phyloP scores from a whole-genome alignment of 2,329 filamentous ascomycete species.

The Trichoderma gracile region DNA sequence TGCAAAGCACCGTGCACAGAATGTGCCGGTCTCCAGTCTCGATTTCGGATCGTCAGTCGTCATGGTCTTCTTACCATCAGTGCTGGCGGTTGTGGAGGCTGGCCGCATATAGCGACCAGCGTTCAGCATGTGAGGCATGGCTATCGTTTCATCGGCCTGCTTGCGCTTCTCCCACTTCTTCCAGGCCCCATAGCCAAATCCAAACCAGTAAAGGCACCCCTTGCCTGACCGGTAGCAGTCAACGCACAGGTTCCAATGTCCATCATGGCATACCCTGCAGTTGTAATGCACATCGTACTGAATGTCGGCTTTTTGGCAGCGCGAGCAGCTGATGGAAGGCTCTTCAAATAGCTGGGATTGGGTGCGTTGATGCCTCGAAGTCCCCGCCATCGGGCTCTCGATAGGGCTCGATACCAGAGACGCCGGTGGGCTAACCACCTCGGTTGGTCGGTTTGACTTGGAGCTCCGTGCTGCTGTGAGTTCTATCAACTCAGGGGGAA shows the following conservation, averaged over 20 bases:
- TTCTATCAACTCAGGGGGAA: constrained; percentile 28
- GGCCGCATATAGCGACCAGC: constrained; percentile 59
- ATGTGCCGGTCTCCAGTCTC: constrained; percentile 75
- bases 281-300: constrained; percentile 87
- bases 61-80: constrained; percentile 57
- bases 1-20: constrained; percentile 74
- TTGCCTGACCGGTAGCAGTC: constrained; percentile 74
- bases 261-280: constrained; percentile 68
- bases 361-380: constrained; percentile 42
- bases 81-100: constrained; percentile 50
- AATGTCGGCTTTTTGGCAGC: constrained; percentile 70
- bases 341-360: constrained; percentile 61
- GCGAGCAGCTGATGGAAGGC: constrained; percentile 71
- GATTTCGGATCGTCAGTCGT: constrained; percentile 67
- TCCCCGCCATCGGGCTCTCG: constrained; percentile 35
- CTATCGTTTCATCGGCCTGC: constrained; percentile 43
- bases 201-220: constrained; percentile 85
- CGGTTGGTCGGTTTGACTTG: constrained; percentile 42
- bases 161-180: constrained; percentile 62
- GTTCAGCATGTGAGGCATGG: constrained; percentile 59
- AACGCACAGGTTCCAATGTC: constrained; percentile 76
- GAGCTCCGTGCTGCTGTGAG: constrained; percentile 28
- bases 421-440: constrained; percentile 39
- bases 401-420: constrained; percentile 36
- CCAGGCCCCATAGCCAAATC: constrained; percentile 75